Evolutionary conservation across 1,284 basidiomycete species (phyloP).

Genomic region (Moesziomyces sp.): DNA sequence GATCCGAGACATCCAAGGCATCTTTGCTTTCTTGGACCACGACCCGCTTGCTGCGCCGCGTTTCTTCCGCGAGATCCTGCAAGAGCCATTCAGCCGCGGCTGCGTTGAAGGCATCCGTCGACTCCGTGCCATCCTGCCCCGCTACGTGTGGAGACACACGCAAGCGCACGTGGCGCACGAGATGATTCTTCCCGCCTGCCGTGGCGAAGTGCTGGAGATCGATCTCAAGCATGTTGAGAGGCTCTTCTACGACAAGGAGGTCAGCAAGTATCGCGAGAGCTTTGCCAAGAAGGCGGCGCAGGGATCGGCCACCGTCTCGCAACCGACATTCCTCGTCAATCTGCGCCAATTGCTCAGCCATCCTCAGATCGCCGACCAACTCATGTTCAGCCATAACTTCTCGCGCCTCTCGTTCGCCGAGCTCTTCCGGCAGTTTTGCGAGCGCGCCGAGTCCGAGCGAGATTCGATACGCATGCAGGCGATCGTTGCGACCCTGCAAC

Average conservation of each 20-base stretch:
- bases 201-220: constrained; percentile 41
- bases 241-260: constrained; percentile 55
- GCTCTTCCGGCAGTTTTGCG: constrained; percentile 39
- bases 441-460: constrained; percentile 36
- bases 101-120: constrained; percentile 45
- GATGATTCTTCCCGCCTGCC: constrained; percentile 40
- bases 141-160: constrained; percentile 53
- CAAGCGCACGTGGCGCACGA: constrained; percentile 50
- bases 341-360: constrained; percentile 53
- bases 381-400: constrained; percentile 35
- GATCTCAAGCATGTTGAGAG: constrained; percentile 45
- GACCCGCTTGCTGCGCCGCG: constrained; percentile 41
- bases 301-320: constrained; percentile 15
- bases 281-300: constrained; percentile 22
- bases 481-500: constrained; percentile 29
- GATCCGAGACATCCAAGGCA: constrained; percentile 46
- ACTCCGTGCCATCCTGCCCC: constrained; percentile 36
- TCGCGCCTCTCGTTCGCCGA: constrained; percentile 44
- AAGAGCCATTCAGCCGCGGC: constrained; percentile 42
- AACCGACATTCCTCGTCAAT: constrained; percentile 38
- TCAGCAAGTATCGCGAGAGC: constrained; percentile 28
- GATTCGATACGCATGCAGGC: constrained; percentile 33
- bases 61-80: constrained; percentile 45
- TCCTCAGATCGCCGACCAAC: constrained; percentile 48
- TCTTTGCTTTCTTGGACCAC: constrained; percentile 52